Evolutionary conservation across 2,329 filamentous ascomycete genomes (phyloP).

Genomic region (Clarireedia hainanense): DNA sequence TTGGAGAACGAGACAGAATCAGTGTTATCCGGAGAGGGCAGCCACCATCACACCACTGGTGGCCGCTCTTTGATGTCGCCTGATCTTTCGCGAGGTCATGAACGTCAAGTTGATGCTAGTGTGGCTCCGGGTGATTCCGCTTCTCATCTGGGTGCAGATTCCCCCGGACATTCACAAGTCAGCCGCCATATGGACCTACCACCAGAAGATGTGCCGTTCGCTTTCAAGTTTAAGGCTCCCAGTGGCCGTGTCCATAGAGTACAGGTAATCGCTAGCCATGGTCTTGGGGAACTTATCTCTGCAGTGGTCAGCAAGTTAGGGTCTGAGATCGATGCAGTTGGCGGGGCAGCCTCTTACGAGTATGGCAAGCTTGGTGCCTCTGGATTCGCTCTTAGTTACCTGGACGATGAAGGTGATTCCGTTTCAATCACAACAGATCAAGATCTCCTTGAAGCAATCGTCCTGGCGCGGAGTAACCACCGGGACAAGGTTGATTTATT

Average conservation of each 20-base stretch:
- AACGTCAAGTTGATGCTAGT: conserved; percentile 64
- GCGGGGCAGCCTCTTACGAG: conserved; percentile 69
- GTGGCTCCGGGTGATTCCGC: conserved; percentile 91
- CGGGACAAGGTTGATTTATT: conserved; percentile 96
- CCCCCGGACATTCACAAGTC: conserved; percentile 59
- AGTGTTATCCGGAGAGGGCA: conserved; percentile 86
- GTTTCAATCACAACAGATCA: conserved; percentile 95
- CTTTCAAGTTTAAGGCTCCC: conserved; percentile 99
- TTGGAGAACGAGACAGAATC: conserved; percentile 86
- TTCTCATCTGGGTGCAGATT: conserved; percentile 80
- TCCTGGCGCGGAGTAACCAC: conserved; percentile 66
- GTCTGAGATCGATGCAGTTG: conserved; percentile 71
- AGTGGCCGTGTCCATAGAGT: conserved; percentile 89
- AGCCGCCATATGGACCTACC: conserved; percentile 45
- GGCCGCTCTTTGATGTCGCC: conserved; percentile 76
- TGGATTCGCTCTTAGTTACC: conserved; percentile 88
- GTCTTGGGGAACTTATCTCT: conserved; percentile 69
- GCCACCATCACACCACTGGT: conserved; percentile 59
- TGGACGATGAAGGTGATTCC: conserved; percentile 94
- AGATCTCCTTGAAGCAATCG: conserved; percentile 83
- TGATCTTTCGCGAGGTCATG: conserved; percentile 56
- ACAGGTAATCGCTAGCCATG: conserved; percentile 73
- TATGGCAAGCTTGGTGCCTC: conserved; percentile 68
- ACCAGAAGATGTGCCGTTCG: conserved; percentile 70
- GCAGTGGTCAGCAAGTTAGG: conserved; percentile 81